A percentile compares a stretch with the other conserved stretches of the same genome.
Conservation (phyloP, 495 filamentous ascomycete genomes). For the Penicillium samsonianum region DNA sequence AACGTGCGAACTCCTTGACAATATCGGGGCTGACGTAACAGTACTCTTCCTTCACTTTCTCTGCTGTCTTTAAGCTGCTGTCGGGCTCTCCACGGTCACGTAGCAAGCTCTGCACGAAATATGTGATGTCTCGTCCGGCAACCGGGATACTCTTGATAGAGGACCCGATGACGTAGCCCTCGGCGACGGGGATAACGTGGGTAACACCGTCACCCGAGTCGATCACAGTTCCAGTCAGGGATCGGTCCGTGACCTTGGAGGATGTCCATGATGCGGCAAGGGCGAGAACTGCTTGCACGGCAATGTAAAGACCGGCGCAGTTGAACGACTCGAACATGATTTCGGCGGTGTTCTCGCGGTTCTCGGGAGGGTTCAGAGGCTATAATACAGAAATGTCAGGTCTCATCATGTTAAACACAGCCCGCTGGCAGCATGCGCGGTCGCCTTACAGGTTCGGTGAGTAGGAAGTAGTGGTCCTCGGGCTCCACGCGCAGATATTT, state of each 20-base stretch:
- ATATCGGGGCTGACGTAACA: constrained; percentile 98
- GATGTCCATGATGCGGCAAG: constrained; percentile 98
- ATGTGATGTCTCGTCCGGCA: constrained; percentile 95
- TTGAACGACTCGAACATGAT: constrained; percentile 99
- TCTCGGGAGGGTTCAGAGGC: constrained; percentile 97
- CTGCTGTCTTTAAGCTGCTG: constrained; percentile 94
- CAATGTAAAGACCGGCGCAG: constrained; percentile 97
- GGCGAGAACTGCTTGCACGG: constrained; percentile 94
- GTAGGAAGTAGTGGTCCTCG: constrained; percentile 96
- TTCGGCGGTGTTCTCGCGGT: constrained; percentile 97
- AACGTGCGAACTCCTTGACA: constrained; percentile 93
- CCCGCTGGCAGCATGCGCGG: constrained; percentile 6
- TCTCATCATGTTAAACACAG: constrained; percentile 2
- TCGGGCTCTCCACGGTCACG: constrained; percentile 96
- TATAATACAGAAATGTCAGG: constrained; percentile 38
- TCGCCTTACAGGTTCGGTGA: constrained; percentile 84
- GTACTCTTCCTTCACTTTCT: constrained; percentile 96
- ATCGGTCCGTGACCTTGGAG: constrained; percentile 93
- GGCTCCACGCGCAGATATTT: constrained; percentile 98
- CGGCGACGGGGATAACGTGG: constrained; percentile 97
- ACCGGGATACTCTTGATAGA: constrained; percentile 99
- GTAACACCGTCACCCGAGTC: constrained; percentile 98
- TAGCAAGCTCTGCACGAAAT: constrained; percentile 94
- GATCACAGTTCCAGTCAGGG: constrained; percentile 96
- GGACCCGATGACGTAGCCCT: constrained; percentile 97